These are phyloP conservation scores for Stentor coeruleus DNA, from an alignment of 73 alveolate species.

Conservation along the genomic window DNA sequence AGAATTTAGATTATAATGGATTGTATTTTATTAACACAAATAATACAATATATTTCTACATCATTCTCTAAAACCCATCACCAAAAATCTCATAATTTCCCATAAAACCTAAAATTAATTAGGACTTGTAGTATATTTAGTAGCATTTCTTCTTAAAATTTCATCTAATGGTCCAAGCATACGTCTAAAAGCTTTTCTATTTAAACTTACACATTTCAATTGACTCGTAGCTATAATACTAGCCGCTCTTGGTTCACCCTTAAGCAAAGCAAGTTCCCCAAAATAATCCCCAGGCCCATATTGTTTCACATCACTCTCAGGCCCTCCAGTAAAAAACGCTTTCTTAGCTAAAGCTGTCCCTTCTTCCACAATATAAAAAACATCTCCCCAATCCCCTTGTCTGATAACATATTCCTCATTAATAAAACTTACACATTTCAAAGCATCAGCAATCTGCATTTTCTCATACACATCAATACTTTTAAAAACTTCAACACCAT, in stretches of 20 bases:
- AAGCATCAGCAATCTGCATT: slow-evolving; percentile 91
- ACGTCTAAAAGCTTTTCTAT: slow-evolving; percentile 66
- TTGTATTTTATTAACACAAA: too few relatives aligned
- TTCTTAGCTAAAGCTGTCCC: slow-evolving; percentile 95
- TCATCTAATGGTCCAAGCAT: slow-evolving; percentile 77
- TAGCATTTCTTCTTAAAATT: slow-evolving; percentile 58
- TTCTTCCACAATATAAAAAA: slow-evolving; percentile 91
- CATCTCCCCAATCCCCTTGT: slow-evolving; percentile 95
- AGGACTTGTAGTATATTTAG: too few relatives aligned
- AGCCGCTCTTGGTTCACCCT: slow-evolving; percentile 58
- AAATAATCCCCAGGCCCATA: slow-evolving; percentile 90
- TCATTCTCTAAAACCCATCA: too few relatives aligned
- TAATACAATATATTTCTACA: too few relatives aligned
- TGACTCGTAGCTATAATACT: slow-evolving; percentile 51
- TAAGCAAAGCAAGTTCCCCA: slow-evolving; percentile 74
- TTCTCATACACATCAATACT: slow-evolving; percentile 95
- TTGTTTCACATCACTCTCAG: slow-evolving; percentile 68
- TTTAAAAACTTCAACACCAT: slow-evolving; percentile 61
- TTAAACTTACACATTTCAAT: slow-evolving; percentile 47
- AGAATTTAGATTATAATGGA: too few relatives aligned
- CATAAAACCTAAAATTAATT: too few relatives aligned
- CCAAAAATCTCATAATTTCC: too few relatives aligned
- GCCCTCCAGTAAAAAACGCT: too few relatives aligned
- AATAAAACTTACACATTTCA: slow-evolving; percentile 68
- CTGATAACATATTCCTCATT: slow-evolving; percentile 53